phyloP scores from a whole-genome alignment of 768 basidiomycete species.

The Phylloporus sp. region DNA sequence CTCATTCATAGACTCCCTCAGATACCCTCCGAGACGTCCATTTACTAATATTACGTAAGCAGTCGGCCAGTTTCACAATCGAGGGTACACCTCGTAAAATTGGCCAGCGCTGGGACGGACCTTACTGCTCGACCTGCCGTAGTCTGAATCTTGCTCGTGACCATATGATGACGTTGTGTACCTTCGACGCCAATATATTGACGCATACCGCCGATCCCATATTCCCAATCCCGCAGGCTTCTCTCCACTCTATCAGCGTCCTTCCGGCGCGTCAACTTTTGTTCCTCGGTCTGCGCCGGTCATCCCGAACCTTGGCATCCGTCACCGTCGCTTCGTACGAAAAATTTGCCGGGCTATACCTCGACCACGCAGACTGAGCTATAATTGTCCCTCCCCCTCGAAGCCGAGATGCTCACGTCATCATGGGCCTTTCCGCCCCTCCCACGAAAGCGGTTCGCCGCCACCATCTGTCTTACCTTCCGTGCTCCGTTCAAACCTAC shows the following conservation, averaged over 20 bases:
- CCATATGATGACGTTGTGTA: conserved; percentile 5
- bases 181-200: not conserved
- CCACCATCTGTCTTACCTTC: conserved; percentile 2
- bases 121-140: too few relatives aligned
- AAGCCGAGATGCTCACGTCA: conserved; percentile 8
- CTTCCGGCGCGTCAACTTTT: not conserved
- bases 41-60: not conserved
- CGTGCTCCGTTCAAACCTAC: conserved; percentile 4
- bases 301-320: too few relatives aligned
- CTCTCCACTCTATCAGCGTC: conserved; percentile 4
- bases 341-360: too few relatives aligned
- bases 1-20: not conserved
- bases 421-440: conserved; percentile 7
- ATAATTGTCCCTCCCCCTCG: not conserved
- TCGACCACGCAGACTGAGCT: too few relatives aligned
- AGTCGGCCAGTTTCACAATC: conserved; percentile 1
- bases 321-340: too few relatives aligned
- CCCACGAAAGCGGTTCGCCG: conserved; percentile 3
- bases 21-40: not conserved
- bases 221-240: not conserved
- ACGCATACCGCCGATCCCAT: conserved; percentile 6
- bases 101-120: too few relatives aligned
- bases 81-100: too few relatives aligned
- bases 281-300: not conserved
- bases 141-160: too few relatives aligned